A percentile compares a stretch with the other conserved stretches of the same genome.
phyloP scores from a whole-genome alignment of 202 grass and related monocot species.

The Cymbopogon flexuosus region DNA sequence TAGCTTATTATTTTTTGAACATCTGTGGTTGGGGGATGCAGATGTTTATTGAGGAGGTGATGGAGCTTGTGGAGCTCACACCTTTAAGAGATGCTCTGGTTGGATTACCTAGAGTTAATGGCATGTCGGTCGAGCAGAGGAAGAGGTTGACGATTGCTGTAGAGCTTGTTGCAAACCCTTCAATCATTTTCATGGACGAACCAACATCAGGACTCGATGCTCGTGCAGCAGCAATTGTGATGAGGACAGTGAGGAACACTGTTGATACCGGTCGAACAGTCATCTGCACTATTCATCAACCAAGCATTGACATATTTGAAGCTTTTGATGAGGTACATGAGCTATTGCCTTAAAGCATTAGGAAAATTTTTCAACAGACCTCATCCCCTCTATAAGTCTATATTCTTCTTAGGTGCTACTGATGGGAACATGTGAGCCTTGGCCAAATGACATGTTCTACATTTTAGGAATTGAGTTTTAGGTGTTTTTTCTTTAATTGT shows the following conservation, averaged over 20 bases:
- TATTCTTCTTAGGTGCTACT: neutral
- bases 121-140: constrained; percentile 71
- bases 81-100: constrained; percentile 56
- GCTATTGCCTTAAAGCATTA: constrained; percentile 3
- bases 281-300: constrained; percentile 89
- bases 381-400: neutral
- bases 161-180: constrained; percentile 82
- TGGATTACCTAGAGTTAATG: constrained; percentile 70
- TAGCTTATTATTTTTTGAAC: neutral
- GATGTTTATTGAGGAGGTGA: constrained; percentile 81
- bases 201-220: constrained; percentile 90
- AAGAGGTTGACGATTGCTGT: constrained; percentile 85
- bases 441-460: neutral
- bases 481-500: neutral
- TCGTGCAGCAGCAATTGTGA: constrained; percentile 82
- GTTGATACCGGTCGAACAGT: constrained; percentile 81
- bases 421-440: neutral
- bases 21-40: constrained; percentile 28
- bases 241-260: constrained; percentile 84
- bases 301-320: constrained; percentile 93
- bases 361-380: neutral
- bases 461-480: neutral
- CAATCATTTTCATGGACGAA: constrained; percentile 96
- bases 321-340: constrained; percentile 76
- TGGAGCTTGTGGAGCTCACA: constrained; percentile 77